These are phyloP conservation scores for Saccharomycopsis selenospora DNA, from an alignment of 805 yeast genomes.

Conservation along the genomic window DNA sequence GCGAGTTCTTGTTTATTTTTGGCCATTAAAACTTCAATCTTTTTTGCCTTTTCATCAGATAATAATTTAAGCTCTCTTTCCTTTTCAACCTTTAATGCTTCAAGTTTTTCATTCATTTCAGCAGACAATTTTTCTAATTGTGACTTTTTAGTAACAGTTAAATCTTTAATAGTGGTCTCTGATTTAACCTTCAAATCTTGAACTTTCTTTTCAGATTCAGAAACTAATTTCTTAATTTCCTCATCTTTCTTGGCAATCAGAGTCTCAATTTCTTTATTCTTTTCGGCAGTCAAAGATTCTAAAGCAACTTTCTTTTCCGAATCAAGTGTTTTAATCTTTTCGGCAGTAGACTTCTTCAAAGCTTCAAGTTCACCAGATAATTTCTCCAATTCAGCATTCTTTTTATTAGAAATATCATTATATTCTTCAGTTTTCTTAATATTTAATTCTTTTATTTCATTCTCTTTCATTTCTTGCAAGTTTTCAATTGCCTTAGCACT, in stretches of 20 bases:
- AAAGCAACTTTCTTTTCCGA: background rate
- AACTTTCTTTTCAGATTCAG: slow-evolving; percentile 7
- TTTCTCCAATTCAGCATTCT: background rate
- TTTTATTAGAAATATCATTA: background rate
- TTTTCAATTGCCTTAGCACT: background rate
- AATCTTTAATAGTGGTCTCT: too few relatives aligned
- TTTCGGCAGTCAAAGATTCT: background rate
- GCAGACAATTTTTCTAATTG: slow-evolving; percentile 16
- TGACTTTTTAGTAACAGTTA: background rate
- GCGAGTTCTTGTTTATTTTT: background rate
- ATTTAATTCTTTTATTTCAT: background rate
- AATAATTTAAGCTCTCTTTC: background rate
- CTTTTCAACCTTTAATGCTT: background rate
- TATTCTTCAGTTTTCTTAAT: background rate
- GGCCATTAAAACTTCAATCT: background rate
- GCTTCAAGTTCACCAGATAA: too few relatives aligned
- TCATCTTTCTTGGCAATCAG: slow-evolving; percentile 6
- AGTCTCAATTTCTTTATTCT: background rate
- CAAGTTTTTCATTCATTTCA: background rate
- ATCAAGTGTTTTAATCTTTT: too few relatives aligned
- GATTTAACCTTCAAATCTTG: background rate
- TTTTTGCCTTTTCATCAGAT: background rate
- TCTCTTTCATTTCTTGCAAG: background rate
- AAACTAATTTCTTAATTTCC: slow-evolving; percentile 9
- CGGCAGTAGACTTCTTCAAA: too few relatives aligned